Evolutionary conservation across 257 asterid genomes (phyloP).

Genomic region (Lantana camara): DNA sequence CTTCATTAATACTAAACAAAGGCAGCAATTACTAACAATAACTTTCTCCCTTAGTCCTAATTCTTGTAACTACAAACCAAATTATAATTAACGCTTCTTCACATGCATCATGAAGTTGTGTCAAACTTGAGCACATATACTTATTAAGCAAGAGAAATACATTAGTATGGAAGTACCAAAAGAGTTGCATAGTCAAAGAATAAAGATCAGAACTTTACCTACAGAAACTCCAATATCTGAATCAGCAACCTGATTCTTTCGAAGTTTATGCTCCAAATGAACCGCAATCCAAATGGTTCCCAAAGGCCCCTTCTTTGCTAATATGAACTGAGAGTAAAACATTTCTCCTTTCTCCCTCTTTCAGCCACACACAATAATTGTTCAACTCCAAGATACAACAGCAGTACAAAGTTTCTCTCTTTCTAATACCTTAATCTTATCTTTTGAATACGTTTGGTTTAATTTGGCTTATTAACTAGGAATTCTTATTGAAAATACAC

Average conservation of each 20-base stretch:
- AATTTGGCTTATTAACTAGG: too few relatives aligned
- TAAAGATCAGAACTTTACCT: conserved; percentile 50
- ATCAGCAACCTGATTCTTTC: conserved; percentile 97
- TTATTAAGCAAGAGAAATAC: not conserved
- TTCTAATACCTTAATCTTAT: conserved; percentile 15
- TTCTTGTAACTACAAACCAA: conserved; percentile 13
- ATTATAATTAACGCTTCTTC: conserved; percentile 12
- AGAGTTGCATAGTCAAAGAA: not conserved
- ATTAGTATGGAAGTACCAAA: not conserved
- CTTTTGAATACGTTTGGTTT: too few relatives aligned
- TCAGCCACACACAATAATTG: conserved; percentile 28
- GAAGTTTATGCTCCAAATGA: conserved; percentile 88
- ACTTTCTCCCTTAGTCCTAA: not conserved
- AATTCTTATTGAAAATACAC: too few relatives aligned
- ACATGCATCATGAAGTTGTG: not conserved
- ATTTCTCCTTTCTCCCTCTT: conserved; percentile 41
- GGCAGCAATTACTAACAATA: not conserved
- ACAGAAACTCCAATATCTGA: conserved; percentile 94
- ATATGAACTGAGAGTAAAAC: conserved; percentile 93
- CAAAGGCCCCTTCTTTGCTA: conserved; percentile 92
- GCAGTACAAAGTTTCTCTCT: conserved; percentile 7
- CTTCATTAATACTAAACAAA: not conserved
- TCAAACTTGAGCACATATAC: not conserved
- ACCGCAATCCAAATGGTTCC: conserved; percentile 99
- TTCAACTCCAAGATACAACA: conserved; percentile 33